Conservation (phyloP, 2,329 filamentous ascomycete species). For the Chaetomiaceae sp. region DNA sequence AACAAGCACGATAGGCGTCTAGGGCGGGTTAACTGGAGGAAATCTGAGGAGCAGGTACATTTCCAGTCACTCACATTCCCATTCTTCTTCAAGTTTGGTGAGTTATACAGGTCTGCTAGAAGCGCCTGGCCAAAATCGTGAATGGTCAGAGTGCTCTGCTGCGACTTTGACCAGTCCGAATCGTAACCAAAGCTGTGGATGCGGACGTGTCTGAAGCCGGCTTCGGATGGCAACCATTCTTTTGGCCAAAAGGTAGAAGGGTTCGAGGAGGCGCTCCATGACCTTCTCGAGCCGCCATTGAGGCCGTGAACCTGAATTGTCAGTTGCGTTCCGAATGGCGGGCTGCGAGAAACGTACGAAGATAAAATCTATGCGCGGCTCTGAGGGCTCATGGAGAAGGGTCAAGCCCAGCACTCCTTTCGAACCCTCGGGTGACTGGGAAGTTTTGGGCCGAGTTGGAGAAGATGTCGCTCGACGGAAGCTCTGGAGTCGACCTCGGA, state of each 20-base stretch:
- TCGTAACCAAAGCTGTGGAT: constrained; percentile 32
- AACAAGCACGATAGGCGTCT: constrained; percentile 25
- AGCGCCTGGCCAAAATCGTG: constrained; percentile 24
- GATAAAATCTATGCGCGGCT: constrained; percentile 36
- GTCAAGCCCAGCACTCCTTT: constrained; percentile 28
- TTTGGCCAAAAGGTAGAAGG: constrained; percentile 38
- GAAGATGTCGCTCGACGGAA: constrained; percentile 15
- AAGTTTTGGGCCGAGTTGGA: constrained; percentile 13
- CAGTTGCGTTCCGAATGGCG: background rate
- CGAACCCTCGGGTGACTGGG: constrained; percentile 10
- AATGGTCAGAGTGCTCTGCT: constrained; percentile 19
- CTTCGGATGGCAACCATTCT: constrained; percentile 34
- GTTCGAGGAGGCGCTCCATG: constrained; percentile 37
- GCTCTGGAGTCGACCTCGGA: constrained; percentile 17
- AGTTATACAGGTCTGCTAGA: constrained; percentile 22
- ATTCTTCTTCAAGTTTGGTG: constrained; percentile 20
- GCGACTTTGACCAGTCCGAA: constrained; percentile 16
- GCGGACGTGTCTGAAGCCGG: constrained; percentile 28
- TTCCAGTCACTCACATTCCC: constrained; percentile 12
- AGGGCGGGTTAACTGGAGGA: background rate
- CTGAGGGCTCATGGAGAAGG: constrained; percentile 27
- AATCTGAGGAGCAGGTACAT: background rate
- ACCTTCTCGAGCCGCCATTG: constrained; percentile 37
- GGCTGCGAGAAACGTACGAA: constrained; percentile 26
- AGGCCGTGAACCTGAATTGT: constrained; percentile 36